A percentile compares a stretch with the other conserved stretches of the same genome.
Evolutionary conservation across 495 filamentous ascomycete species (phyloP).

Genomic region (Daldinia childiae): DNA sequence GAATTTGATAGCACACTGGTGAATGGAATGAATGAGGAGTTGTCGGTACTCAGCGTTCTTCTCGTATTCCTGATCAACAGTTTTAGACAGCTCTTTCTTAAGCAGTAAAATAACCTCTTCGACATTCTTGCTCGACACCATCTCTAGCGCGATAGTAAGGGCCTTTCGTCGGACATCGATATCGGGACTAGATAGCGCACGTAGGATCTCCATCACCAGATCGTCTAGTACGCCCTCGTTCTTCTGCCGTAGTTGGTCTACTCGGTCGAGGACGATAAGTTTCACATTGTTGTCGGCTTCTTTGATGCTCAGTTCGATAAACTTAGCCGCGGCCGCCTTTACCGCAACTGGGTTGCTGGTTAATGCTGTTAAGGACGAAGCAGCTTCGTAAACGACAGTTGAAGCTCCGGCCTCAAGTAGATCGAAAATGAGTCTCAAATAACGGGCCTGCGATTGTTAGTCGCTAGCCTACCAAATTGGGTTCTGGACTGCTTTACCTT

Average conservation of each 20-base stretch:
- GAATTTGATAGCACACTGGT: constrained; percentile 98
- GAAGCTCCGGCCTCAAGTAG: constrained; percentile 91
- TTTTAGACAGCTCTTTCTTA: constrained; percentile 97
- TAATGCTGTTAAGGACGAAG: constrained; percentile 93
- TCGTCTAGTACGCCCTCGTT: constrained; percentile 96
- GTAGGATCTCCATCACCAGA: constrained; percentile 96
- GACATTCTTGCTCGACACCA: constrained; percentile 99
- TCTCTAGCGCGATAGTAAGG: constrained; percentile 89
- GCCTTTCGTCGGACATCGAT: constrained; percentile 96
- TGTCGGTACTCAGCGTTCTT: constrained; percentile 98
- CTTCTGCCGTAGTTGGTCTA: constrained; percentile 88
- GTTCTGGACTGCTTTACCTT: constrained; percentile 65
- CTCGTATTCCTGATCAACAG: constrained; percentile 98
- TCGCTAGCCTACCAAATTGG: constrained; percentile 43
- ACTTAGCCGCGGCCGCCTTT: constrained; percentile 94
- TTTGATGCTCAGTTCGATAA: constrained; percentile 95
- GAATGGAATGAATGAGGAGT: constrained; percentile 94
- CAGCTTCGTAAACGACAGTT: constrained; percentile 97
- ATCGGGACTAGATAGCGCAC: constrained; percentile 95
- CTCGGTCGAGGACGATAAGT: constrained; percentile 94
- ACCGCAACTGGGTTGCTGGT: constrained; percentile 98
- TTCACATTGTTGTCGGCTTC: constrained; percentile 99
- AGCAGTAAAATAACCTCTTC: constrained; percentile 96
- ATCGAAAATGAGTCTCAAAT: constrained; percentile 95
- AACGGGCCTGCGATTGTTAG: constrained; percentile 71